phyloP scores from a whole-genome alignment of 2,329 filamentous ascomycete genomes.

The Orbilia quercus region DNA sequence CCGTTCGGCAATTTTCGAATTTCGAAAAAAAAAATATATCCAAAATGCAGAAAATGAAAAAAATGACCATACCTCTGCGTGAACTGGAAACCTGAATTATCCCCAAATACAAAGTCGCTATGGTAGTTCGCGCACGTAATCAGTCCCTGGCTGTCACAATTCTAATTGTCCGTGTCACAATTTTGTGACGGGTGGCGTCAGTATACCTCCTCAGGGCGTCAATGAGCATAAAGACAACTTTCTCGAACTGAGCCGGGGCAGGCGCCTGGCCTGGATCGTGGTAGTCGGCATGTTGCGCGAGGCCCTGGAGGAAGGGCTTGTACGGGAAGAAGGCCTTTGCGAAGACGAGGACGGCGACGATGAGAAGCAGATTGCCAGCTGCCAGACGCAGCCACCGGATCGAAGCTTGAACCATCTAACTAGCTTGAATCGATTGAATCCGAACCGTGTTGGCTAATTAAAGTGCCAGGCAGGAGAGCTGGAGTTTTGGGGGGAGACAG shows the following conservation, averaged over 20 bases:
- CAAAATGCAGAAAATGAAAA: background rate
- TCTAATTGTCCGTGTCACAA: background rate
- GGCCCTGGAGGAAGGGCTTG: constrained; percentile 88
- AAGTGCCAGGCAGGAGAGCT: background rate
- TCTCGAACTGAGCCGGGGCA: constrained; percentile 81
- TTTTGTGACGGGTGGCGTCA: constrained; percentile 2
- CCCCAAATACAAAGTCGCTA: constrained; percentile 91
- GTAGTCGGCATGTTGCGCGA: constrained; percentile 73
- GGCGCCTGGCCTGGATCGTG: constrained; percentile 60
- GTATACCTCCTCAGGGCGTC: constrained; percentile 87
- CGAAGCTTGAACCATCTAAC: constrained; percentile 47
- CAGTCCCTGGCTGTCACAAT: background rate
- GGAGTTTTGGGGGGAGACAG: background rate
- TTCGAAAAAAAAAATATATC: too few species aligned
- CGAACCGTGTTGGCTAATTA: background rate
- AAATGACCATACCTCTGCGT: constrained; percentile 77
- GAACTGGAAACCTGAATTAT: constrained; percentile 82
- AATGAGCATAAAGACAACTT: constrained; percentile 95
- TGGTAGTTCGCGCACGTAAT: constrained; percentile 8
- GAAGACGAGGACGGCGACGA: constrained; percentile 79
- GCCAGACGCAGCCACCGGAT: constrained; percentile 65
- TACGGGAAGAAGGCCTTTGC: constrained; percentile 96
- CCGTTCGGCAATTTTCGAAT: background rate
- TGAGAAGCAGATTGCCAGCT: constrained; percentile 80
- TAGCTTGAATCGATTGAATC: constrained; percentile 10